A percentile compares a stretch with the other conserved stretches of the same genome.
phyloP scores from a whole-genome alignment of 2,329 filamentous ascomycete species.

The Aureobasidium subglaciale region DNA sequence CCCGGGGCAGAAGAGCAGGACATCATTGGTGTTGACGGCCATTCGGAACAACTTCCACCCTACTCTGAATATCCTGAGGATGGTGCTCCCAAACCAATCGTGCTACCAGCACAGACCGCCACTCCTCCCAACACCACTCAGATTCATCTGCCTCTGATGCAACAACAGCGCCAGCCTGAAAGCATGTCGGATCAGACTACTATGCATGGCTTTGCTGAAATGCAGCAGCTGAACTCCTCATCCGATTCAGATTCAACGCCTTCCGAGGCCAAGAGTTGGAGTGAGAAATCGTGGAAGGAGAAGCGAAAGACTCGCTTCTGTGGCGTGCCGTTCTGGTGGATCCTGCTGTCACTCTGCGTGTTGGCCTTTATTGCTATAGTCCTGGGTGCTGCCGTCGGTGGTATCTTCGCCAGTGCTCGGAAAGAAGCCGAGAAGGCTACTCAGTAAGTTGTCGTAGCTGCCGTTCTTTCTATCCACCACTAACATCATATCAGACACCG shows the following conservation, averaged over 20 bases:
- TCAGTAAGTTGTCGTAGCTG: background rate
- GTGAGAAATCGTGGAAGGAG: constrained; percentile 33
- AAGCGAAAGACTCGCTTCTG: constrained; percentile 30
- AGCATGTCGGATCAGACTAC: constrained; percentile 28
- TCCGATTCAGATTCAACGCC: constrained; percentile 14
- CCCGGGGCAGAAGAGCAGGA: constrained; percentile 83
- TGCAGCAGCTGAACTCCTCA: constrained; percentile 15
- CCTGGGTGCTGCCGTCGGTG: constrained; percentile 29
- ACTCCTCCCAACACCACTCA: constrained; percentile 17
- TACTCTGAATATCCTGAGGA: constrained; percentile 87
- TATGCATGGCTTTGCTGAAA: constrained; percentile 3
- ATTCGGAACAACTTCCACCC: constrained; percentile 84
- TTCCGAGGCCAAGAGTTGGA: constrained; percentile 25
- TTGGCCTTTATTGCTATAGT: constrained; percentile 27
- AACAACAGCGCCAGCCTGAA: constrained; percentile 22
- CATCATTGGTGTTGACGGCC: constrained; percentile 79
- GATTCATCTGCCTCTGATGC: constrained; percentile 30
- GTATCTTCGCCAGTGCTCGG: constrained; percentile 25
- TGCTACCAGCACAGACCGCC: constrained; percentile 7
- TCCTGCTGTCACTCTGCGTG: constrained; percentile 25
- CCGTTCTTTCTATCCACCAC: background rate
- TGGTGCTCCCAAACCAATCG: constrained; percentile 32
- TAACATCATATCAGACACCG: background rate
- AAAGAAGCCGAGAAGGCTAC: constrained; percentile 13
- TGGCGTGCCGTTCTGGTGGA: constrained; percentile 30